These are phyloP conservation scores for Panus rudis DNA, from an alignment of 768 basidiomycete species.

Conservation along the genomic window DNA sequence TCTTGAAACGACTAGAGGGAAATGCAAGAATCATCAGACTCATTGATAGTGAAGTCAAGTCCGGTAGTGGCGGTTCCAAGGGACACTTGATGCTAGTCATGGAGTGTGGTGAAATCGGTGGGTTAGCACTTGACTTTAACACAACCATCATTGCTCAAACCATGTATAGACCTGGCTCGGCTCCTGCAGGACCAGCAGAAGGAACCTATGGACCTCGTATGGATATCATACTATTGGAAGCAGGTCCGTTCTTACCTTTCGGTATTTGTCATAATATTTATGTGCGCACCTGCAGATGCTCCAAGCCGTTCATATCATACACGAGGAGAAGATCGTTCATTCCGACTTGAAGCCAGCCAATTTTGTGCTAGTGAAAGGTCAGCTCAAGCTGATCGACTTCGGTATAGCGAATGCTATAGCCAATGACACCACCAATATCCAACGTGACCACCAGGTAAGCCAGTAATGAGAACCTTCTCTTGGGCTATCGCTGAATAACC, in stretches of 20 bases:
- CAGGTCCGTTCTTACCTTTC: constrained; percentile 49
- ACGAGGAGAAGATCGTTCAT: constrained; percentile 98
- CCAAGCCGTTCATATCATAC: constrained; percentile 96
- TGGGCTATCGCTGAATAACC: background rate
- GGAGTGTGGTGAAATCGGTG: constrained; percentile 87
- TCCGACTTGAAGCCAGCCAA: constrained; percentile 98
- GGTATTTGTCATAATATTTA: background rate
- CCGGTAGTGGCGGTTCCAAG: constrained; percentile 61
- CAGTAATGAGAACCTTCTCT: background rate
- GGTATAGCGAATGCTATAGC: constrained; percentile 99
- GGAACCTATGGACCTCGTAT: constrained; percentile 84
- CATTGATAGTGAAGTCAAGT: constrained; percentile 84
- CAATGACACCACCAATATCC: constrained; percentile 97
- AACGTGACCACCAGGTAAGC: constrained; percentile 85
- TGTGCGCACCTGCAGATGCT: constrained; percentile 63
- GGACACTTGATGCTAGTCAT: constrained; percentile 81
- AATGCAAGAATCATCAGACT: constrained; percentile 89
- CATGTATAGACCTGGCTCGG: constrained; percentile 59
- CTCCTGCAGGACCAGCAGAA: constrained; percentile 80
- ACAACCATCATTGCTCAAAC: background rate
- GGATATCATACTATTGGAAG: constrained; percentile 95
- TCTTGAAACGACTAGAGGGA: constrained; percentile 90
- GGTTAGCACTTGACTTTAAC: constrained; percentile 7
- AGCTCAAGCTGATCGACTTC: constrained; percentile 96
- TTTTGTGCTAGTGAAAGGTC: constrained; percentile 92